Evolutionary conservation across 352 stramenopile species (phyloP), one percentile per base, ranked within the genome.

Genomic region (Globisporangium parvum): DNA sequence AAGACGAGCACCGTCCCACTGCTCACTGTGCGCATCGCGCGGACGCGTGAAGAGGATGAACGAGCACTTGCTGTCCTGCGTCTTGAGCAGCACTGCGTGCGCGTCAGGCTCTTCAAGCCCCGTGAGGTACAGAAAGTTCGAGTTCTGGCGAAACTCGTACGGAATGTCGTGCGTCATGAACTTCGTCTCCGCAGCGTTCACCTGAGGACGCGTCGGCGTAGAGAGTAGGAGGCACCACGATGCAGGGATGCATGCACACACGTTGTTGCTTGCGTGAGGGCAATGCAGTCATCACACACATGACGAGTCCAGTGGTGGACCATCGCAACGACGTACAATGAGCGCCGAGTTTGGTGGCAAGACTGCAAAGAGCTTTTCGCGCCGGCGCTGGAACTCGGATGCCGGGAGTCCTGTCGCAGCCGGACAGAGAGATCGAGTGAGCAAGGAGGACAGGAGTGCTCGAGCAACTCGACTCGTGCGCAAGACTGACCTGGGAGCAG

Each of bases 121-220:
- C 26, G 83, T 93, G 24, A 93, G 75, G 65, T 93, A 93, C 57
- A 90, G 70, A 52, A 93, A 93, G 67, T 91, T 88, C 53, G 71
- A 79, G 71, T 88, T 88, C 64, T 93, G 83, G 54, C 86, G 80
- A 55, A 93, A 93, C 41, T 93, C 83, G 66, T 84, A 93, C 55
- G 83, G 83, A 35, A 93, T 93, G 51, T 93, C 83, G 69, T 93
- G 74, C n/a, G 83, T 88, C 79, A 89, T 88, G 66, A 77, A 93
- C 70, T 91, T 88, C 57, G 80, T 83, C 49, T 82, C 71, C 2
- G 79, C 75, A 2, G 80, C 83, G 24, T 86, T 85, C 8, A 87
- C 40, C 74, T 84, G 33, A 4, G 39, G 20, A 12, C 10, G 8
- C 5, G 8, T 37, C n/a, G n/a, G 31, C 6, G 31, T 37, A 10